Evolutionary conservation across 192 early-diverging fungal genomes (phyloP), one percentile per base, ranked within the genome.

Genomic region (Coemansia sp.): DNA sequence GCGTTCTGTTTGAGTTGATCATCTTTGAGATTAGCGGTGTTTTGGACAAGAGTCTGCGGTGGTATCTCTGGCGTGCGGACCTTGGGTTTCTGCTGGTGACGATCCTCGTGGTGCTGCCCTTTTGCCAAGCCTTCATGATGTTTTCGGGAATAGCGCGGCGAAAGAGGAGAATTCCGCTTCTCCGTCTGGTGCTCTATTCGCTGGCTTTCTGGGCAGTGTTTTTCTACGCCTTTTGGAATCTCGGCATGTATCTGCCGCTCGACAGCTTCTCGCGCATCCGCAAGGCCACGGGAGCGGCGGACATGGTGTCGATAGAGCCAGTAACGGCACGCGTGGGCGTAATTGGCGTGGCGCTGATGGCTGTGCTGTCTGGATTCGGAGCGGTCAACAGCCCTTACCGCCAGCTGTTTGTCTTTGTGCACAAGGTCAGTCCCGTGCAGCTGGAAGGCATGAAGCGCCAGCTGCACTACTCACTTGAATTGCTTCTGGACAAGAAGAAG

Each of bases 311-410:
- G 11, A 86, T 92, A 19, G 86, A 93, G 68, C 85, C 87, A 45
- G 88, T 87, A 6, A 93, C 96, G 58, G 92, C 90, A 48, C 86
- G 95, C 41, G 90, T 94, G 7, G 90, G 94, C 13, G 87, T 95
- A 16, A 84, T 98, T 16, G 96, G 96, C 55, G 95, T 98, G 37
- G 93, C 93, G 0, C 79, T 97, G 54, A 98, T 95, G 90, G 94
- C 96, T 1, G 81, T 93, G 8, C 80, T 98, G 9, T 96, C 96
- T 1, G 96, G 95, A 17, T 96, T 97, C 76, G 95, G 94, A 67
- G 95, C 94, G 5, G 94, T 98, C 22, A 92, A 94, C 71, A 89
- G 90, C 38, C 96, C 96, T 0, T 97, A 94, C 76, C 89, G 88
- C 16, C 92, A 92, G 38, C 84, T 96, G 49, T 89, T 86, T 66